A percentile compares a stretch with the other conserved stretches of the same genome.
Conservation (phyloP, 2,329 filamentous ascomycete species). For the Periconia sp. region DNA sequence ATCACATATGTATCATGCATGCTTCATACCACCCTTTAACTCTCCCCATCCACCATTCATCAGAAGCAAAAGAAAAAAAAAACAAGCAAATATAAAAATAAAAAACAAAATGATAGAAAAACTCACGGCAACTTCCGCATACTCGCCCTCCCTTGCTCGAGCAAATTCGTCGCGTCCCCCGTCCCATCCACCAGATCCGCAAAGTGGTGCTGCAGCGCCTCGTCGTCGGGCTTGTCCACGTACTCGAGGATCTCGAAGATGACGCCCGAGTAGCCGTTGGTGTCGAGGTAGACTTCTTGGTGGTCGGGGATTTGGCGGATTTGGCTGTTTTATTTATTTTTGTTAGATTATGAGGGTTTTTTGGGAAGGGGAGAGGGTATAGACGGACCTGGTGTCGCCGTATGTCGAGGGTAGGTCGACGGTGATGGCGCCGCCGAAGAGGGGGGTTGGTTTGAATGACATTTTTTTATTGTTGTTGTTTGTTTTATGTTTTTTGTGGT, state of each 20-base stretch:
- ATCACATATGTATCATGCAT: too few relatives aligned
- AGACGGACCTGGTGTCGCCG: slow-evolving; percentile 69
- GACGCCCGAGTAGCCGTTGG: slow-evolving; percentile 79
- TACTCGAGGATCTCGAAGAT: slow-evolving; percentile 90
- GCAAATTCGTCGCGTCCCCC: slow-evolving; percentile 40
- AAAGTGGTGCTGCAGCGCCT: slow-evolving; percentile 59
- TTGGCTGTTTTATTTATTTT: slow-evolving; percentile 52
- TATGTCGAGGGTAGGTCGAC: slow-evolving; percentile 69
- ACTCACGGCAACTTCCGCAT: slow-evolving; percentile 44
- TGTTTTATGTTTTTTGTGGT: not conserved
- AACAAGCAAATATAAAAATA: not conserved
- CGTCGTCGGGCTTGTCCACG: slow-evolving; percentile 69
- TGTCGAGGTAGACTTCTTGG: slow-evolving; percentile 90
- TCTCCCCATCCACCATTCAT: too few relatives aligned
- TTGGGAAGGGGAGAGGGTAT: slow-evolving; percentile 8
- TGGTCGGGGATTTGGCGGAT: slow-evolving; percentile 79
- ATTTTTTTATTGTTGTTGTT: slow-evolving; percentile 44
- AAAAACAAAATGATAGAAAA: not conserved
- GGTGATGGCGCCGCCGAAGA: slow-evolving; percentile 73
- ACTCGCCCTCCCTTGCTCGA: slow-evolving; percentile 24
- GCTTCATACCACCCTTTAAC: too few relatives aligned
- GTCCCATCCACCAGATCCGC: slow-evolving; percentile 47
- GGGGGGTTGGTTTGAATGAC: slow-evolving; percentile 59
- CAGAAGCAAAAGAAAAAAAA: too few relatives aligned
- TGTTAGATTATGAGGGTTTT: slow-evolving; percentile 6